phyloP scores from a whole-genome alignment of 2,329 filamentous ascomycete genomes.

The Diaporthe caulivora region DNA sequence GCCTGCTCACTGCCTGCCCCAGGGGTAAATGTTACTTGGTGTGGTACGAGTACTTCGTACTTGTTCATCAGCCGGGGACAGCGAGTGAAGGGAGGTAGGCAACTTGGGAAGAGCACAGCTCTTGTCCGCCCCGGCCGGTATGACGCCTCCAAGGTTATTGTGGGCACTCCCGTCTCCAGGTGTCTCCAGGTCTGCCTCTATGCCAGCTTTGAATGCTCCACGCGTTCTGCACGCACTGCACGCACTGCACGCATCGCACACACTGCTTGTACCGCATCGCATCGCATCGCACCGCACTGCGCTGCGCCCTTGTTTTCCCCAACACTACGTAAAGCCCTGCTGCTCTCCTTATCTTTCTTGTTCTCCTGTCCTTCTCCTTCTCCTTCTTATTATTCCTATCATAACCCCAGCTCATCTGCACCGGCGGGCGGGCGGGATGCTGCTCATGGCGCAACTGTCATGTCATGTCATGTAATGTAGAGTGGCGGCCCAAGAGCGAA shows the following conservation, averaged over 20 bases:
- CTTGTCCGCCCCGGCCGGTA: background rate
- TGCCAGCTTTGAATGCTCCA: constrained; percentile 7
- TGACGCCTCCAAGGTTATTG: constrained; percentile 27
- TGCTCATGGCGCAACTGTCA: constrained; percentile 20
- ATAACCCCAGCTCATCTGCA: background rate
- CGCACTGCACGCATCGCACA: background rate
- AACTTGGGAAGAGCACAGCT: background rate
- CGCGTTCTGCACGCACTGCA: background rate
- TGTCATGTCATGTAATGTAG: constrained; percentile 25
- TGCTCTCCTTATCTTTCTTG: background rate
- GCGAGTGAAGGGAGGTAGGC: background rate
- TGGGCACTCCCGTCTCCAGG: constrained; percentile 5
- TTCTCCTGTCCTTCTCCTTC: background rate
- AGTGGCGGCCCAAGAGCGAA: constrained; percentile 26
- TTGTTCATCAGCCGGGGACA: too few relatives aligned
- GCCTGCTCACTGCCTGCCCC: too few relatives aligned
- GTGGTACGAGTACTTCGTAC: too few relatives aligned
- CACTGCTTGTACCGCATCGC: background rate
- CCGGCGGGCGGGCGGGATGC: constrained; percentile 4
- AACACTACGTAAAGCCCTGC: background rate
- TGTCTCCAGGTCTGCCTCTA: background rate
- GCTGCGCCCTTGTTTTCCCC: background rate
- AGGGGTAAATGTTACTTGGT: too few relatives aligned
- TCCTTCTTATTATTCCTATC: background rate
- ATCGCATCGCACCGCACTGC: background rate